Base-by-base conservation (phyloP, 257 asterid genomes). In the Apocynum venetum region DNA sequence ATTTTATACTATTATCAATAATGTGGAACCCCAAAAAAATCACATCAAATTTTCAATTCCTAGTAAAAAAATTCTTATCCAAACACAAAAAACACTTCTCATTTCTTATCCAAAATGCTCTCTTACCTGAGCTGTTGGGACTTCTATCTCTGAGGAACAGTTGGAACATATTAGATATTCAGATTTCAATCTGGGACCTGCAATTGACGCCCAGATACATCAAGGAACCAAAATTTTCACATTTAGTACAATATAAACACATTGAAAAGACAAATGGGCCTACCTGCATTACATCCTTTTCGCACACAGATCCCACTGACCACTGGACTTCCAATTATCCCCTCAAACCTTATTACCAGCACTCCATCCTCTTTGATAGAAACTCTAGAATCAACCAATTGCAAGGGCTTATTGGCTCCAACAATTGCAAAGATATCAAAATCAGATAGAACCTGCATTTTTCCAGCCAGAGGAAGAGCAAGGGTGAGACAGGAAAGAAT, bases 371-470 rank as follows among this genome's bases (percentile, higher is more conserved):
- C 96, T 85, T 89, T 92, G 47, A 93, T 73, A 46, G 87, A 84
- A 81, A 90, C 91, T 83, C 90, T 86, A 71, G 89, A 82, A 81
- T 86, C 97, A 72, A 91, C 88, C 74, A 91, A 79, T 82, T 91
- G 98, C 86, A 96, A 85, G 44, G 99, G 97, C 78, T 88, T 96
- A 85, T 93, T 91, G 84, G 97, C 86, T 75, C 99, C 99, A 76
- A 91, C 97, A 55, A 93, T 82, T 41, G 98, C 85, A 89, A 88
- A 96, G 87, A 96, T 89, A 85, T 96, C 99, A 55, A 96, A 90
- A 77, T 87, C 92, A 66, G 97, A 88, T 60, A 96, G 85, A 81
- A 93, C 88, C 99, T 96, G 95, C 89, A 87, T 17, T 56, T 61
- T 6, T 46, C 1, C 11, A 2, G 35, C 9, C 17, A 15, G 57